These are phyloP conservation scores for Ormosia emarginata DNA, from an alignment of 306 rosid genomes.

Conservation along the genomic window DNA sequence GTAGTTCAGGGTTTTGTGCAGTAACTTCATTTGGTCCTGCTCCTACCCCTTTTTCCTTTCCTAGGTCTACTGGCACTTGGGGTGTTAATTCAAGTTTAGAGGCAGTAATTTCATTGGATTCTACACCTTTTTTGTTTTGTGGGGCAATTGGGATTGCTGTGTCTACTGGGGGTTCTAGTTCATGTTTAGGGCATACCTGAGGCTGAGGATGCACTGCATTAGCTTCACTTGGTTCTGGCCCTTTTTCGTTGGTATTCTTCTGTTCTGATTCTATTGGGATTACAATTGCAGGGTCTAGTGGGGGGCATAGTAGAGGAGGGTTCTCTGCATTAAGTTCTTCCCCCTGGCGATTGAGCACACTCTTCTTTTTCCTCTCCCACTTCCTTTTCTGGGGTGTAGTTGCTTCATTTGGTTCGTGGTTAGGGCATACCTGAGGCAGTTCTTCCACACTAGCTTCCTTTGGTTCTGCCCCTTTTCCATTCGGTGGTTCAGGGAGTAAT, in stretches of 20 bases:
- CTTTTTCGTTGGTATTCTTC: not conserved
- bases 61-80: not conserved
- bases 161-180: not conserved
- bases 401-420: constrained; percentile 16
- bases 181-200: not conserved
- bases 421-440: not conserved
- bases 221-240: not conserved
- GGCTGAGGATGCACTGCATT: not conserved
- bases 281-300: not conserved
- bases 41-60: not conserved
- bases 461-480: not conserved
- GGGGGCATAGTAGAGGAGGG: not conserved
- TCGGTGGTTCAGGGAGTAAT: no score
- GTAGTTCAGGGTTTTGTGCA: not conserved
- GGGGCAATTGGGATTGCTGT: not conserved
- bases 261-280: not conserved
- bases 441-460: not conserved
- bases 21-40: not conserved
- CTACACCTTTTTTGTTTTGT: not conserved
- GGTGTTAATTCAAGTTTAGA: constrained; percentile 36
- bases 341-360: not conserved
- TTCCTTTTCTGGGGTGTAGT: constrained; percentile 31
- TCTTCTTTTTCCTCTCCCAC: constrained; percentile 6
- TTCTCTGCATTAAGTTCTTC: no score
- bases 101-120: not conserved